Percentiles rank a stretch among this genome's conserved stretches.
Evolutionary conservation across 768 basidiomycete genomes (phyloP).

Genomic region (Trametes cingulata): DNA sequence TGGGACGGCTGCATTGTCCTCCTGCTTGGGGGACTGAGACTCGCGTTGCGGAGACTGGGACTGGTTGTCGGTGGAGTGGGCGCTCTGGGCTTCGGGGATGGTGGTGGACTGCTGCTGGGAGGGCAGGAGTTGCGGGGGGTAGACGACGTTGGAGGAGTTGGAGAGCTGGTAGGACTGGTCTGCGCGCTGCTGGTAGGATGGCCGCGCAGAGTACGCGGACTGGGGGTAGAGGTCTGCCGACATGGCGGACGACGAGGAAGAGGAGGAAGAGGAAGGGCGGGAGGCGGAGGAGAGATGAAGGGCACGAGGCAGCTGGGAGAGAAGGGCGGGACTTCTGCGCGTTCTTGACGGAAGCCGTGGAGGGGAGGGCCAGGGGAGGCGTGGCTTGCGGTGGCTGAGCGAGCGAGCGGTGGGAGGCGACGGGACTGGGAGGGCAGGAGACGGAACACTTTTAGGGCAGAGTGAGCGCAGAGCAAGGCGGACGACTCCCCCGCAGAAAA

Average conservation of each 20-base stretch:
- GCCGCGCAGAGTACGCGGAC: slow-evolving; percentile 34
- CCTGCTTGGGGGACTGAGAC: slow-evolving; percentile 40
- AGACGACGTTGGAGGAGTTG: slow-evolving; percentile 26
- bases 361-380: slow-evolving; percentile 12
- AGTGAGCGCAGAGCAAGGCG: slow-evolving; percentile 15
- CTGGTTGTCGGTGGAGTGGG: slow-evolving; percentile 23
- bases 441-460: slow-evolving; percentile 24
- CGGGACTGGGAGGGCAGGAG: slow-evolving; percentile 10
- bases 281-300: slow-evolving; percentile 14
- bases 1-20: slow-evolving; percentile 34
- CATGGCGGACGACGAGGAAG: slow-evolving; percentile 29
- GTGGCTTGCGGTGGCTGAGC: slow-evolving; percentile 12
- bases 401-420: slow-evolving; percentile 4
- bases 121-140: slow-evolving; percentile 30
- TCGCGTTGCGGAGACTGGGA: slow-evolving; percentile 22
- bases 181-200: slow-evolving; percentile 42
- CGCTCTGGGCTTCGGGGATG: slow-evolving; percentile 23
- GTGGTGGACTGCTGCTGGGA: slow-evolving; percentile 20
- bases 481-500: slow-evolving; percentile 17
- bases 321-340: slow-evolving; percentile 19
- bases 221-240: slow-evolving; percentile 48
- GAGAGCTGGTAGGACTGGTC: slow-evolving; percentile 29
- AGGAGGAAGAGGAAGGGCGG: slow-evolving; percentile 4
- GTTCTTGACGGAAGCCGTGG: slow-evolving; percentile 9
- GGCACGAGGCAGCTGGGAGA: slow-evolving; percentile 21